phyloP scores from a whole-genome alignment of 2,329 filamentous ascomycete genomes.

The Alternaria hordeiaustralica region DNA sequence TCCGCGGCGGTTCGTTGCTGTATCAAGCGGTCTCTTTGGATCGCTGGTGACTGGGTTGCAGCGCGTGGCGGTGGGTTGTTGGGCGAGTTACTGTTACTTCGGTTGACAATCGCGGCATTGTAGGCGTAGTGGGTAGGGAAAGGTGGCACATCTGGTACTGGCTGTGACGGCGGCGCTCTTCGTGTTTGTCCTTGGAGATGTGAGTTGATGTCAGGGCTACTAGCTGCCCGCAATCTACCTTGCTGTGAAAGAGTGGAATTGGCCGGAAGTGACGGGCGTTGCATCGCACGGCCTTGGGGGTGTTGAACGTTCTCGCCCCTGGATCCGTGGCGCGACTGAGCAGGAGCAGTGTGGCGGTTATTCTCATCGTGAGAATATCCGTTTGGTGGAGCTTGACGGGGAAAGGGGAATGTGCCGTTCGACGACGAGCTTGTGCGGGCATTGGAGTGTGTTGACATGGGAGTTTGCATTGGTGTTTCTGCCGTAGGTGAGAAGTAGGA shows the following conservation, averaged over 20 bases:
- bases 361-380: slow-evolving; percentile 76
- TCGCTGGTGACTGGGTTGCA: slow-evolving; percentile 73
- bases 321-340: slow-evolving; percentile 78
- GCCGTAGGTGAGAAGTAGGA: slow-evolving; percentile 92
- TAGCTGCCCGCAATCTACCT: slow-evolving; percentile 83
- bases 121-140: slow-evolving; percentile 66
- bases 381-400: slow-evolving; percentile 73
- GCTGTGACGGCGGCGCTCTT: slow-evolving; percentile 52
- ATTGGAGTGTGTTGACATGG: slow-evolving; percentile 61
- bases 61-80: slow-evolving; percentile 72
- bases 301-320: slow-evolving; percentile 75
- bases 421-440: slow-evolving; percentile 74
- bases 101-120: slow-evolving; percentile 67
- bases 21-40: slow-evolving; percentile 66
- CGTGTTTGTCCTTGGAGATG: slow-evolving; percentile 63
- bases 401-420: slow-evolving; percentile 80
- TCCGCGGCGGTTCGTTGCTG: slow-evolving; percentile 45
- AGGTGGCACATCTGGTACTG: slow-evolving; percentile 55
- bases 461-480: slow-evolving; percentile 82
- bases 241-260: slow-evolving; percentile 59
- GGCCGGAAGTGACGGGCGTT: slow-evolving; percentile 80
- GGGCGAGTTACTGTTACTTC: slow-evolving; percentile 84
- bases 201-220: slow-evolving; percentile 87
- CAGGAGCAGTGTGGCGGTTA: slow-evolving; percentile 87
- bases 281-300: slow-evolving; percentile 66